These are phyloP conservation scores for Trichosporon faecale DNA, from an alignment of 1,284 basidiomycete genomes.

Conservation along the genomic window DNA sequence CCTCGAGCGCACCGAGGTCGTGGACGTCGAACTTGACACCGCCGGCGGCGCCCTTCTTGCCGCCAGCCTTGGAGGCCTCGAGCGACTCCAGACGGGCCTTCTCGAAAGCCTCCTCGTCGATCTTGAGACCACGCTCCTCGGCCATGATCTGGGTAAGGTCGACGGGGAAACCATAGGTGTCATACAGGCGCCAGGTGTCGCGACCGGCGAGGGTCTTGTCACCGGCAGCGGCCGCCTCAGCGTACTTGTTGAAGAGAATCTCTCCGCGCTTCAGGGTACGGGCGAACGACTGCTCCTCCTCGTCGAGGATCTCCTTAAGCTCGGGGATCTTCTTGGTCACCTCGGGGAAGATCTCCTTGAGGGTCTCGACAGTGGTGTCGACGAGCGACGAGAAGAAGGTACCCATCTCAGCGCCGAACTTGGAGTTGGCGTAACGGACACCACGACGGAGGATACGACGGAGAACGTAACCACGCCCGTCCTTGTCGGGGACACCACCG, in stretches of 20 bases:
- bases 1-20: slow-evolving; percentile 83
- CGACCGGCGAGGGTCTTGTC: slow-evolving; percentile 73
- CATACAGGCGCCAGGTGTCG: slow-evolving; percentile 96
- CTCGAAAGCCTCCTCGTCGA: slow-evolving; percentile 88
- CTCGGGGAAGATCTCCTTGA: slow-evolving; percentile 91
- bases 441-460: slow-evolving; percentile 88
- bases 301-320: slow-evolving; percentile 92
- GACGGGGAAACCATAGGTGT: slow-evolving; percentile 97
- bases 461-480: slow-evolving; percentile 93
- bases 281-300: slow-evolving; percentile 96
- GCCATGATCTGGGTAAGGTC: slow-evolving; percentile 98
- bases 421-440: slow-evolving; percentile 90
- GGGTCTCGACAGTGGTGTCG: slow-evolving; percentile 82
- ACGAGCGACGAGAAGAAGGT: slow-evolving; percentile 91
- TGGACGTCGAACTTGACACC: slow-evolving; percentile 92
- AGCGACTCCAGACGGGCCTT: slow-evolving; percentile 82
- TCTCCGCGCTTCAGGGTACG: slow-evolving; percentile 95
- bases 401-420: slow-evolving; percentile 90
- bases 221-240: slow-evolving; percentile 65
- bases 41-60: slow-evolving; percentile 65
- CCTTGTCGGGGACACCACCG: slow-evolving; percentile 92
- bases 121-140: slow-evolving; percentile 78
- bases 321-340: slow-evolving; percentile 78
- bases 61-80: slow-evolving; percentile 79
- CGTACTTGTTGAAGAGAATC: slow-evolving; percentile 91